Evolutionary conservation across 139 green algal species (phyloP).

Genomic region (Trebouxia sp.): DNA sequence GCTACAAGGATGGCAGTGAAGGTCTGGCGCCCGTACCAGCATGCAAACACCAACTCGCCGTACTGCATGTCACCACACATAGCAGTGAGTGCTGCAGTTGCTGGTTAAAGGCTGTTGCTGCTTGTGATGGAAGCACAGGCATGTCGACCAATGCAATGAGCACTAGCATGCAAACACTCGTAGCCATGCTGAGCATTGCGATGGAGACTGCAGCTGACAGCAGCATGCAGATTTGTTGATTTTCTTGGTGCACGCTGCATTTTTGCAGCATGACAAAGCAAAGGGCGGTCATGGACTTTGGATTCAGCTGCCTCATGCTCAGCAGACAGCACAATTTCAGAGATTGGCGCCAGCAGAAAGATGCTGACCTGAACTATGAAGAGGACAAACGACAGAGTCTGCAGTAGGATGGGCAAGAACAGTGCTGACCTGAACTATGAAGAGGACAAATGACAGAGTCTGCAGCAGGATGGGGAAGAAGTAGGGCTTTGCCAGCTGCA

Average conservation of each 20-base stretch:
- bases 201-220: no score
- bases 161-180: no score
- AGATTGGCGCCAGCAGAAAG: not conserved
- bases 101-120: no score
- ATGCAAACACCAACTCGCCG: conserved; percentile 5
- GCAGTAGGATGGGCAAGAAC: no score
- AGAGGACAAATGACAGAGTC: conserved; percentile 1
- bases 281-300: no score
- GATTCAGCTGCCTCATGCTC: no score
- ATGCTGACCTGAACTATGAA: not conserved
- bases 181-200: no score
- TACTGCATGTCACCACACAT: not conserved
- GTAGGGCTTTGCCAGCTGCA: conserved; percentile 16
- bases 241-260: no score
- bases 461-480: conserved; percentile 21
- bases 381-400: not conserved
- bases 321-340: no score
- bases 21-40: not conserved
- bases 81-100: not conserved
- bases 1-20: conserved; percentile 2
- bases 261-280: no score
- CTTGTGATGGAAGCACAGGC: not conserved
- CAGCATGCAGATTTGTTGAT: no score
- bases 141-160: not conserved
- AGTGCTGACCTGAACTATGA: conserved; percentile 10